Percentiles rank a stretch among this genome's conserved stretches.
Evolutionary conservation across 192 early-diverging fungal species (phyloP).

Genomic region (Coemansia sp.): DNA sequence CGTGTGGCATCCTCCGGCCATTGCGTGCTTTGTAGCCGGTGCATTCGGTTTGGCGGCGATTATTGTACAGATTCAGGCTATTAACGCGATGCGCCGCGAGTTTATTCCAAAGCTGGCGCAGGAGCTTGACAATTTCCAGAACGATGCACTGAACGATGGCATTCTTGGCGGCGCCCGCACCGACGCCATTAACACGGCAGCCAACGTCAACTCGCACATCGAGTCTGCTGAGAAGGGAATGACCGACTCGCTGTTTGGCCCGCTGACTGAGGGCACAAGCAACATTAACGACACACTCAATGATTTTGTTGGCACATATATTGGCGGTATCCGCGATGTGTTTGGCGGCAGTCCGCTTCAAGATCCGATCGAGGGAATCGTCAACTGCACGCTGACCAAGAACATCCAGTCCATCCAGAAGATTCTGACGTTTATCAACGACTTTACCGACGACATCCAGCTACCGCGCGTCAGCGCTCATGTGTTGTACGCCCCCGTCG

Average conservation of each 20-base stretch:
- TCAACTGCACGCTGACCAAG: constrained; percentile 55
- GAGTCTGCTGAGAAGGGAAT: constrained; percentile 15
- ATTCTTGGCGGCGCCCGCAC: constrained; percentile 28
- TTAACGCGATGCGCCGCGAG: constrained; percentile 37
- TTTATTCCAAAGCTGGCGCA: constrained; percentile 31
- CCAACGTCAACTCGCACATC: constrained; percentile 35
- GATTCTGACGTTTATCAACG: constrained; percentile 40
- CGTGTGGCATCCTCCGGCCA: constrained; percentile 38
- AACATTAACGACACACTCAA: constrained; percentile 45
- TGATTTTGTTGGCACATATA: constrained; percentile 36
- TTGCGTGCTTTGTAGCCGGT: constrained; percentile 50
- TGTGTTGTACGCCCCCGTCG: constrained; percentile 20
- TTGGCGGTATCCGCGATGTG: constrained; percentile 26
- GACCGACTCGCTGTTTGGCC: constrained; percentile 41
- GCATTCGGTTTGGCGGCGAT: constrained; percentile 30
- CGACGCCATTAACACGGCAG: constrained; percentile 31
- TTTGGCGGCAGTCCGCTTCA: constrained; percentile 42
- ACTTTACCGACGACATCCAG: constrained; percentile 27
- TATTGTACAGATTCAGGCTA: constrained; percentile 26
- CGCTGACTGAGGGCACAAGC: constrained; percentile 31
- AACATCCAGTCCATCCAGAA: constrained; percentile 40
- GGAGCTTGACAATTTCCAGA: constrained; percentile 29
- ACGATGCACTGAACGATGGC: constrained; percentile 19
- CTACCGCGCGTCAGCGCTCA: constrained; percentile 37
- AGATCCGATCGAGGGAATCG: constrained; percentile 40